Base-by-base conservation (phyloP, 2,329 filamentous ascomycete genomes). In the Neonectria coccinea region DNA sequence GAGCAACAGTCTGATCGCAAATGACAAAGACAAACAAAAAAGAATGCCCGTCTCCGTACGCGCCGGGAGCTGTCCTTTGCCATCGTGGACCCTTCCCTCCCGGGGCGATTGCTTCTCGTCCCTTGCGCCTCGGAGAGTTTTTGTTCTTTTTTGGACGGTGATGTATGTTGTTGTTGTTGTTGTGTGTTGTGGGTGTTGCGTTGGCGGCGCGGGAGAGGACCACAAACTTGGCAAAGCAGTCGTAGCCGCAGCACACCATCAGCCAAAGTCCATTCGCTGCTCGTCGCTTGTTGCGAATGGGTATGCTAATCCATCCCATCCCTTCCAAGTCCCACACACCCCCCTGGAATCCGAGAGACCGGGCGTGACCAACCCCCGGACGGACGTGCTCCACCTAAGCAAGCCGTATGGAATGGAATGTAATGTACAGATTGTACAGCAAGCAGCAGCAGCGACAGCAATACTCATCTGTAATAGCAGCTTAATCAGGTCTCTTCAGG, bases 101-200 rank as follows among this genome's bases (percentile, higher is more conserved):
- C 66, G 69, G 67, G 70, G 66, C 68, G 67, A 72, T 71, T 66
- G 66, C 45, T 53, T 65, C 12, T 4, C 69, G 53, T 59, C 68
- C 65, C 56, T 69, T 67, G 67, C 59, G 41, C 66, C 64, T 56
- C 68, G 67, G 69, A 66, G 53, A 31, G 25, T 22, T 45, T 45
- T 53, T 31, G 8, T 31, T 4, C 2, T 11, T 3, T 33, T 5
- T 10, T 33, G 31, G 9, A 10, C 31, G 8, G 33, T 16, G 33
- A 12, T 36, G 33, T 36, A 22, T 3, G 20, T 20, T 20, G 20
- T 20, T 20, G 20, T 20, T 20, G 14, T 3, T 16, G 5, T 39
- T 39, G 36, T n/a, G 36, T n/a, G 36, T 39, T 39, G 36, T 39
- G 36, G 25, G 25, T 39, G 36, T n/a, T 39, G 36, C 14, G 36